Conservation (phyloP, 75 land plant genomes). For the Pinus taeda region DNA sequence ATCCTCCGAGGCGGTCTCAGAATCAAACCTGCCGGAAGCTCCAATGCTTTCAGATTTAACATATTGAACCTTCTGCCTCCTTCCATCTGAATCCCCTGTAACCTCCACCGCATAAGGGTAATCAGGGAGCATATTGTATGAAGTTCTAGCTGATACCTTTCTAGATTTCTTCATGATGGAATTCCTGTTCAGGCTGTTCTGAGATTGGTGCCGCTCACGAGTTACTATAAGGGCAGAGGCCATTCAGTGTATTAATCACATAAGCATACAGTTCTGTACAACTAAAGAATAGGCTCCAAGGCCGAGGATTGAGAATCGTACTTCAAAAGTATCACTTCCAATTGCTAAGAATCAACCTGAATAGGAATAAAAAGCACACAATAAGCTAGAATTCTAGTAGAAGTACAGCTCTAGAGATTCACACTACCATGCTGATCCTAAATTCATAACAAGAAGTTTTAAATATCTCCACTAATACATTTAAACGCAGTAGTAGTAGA, state of each 20-base stretch:
- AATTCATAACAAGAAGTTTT: no score
- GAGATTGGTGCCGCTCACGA: not conserved
- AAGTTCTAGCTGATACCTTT: not conserved
- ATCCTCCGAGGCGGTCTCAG: conserved; percentile 24
- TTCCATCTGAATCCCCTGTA: conserved; percentile 37
- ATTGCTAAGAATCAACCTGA: no score
- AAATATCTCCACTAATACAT: no score
- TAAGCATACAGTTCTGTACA: no score
- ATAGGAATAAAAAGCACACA: no score
- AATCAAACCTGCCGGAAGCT: conserved; percentile 38
- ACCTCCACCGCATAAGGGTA: conserved; percentile 18
- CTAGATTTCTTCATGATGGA: conserved; percentile 1
- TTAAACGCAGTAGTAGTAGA: no score
- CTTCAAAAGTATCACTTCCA: no score
- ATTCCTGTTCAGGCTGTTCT: not conserved
- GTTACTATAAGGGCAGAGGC: not conserved
- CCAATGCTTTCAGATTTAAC: conserved; percentile 20
- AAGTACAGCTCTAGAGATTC: no score
- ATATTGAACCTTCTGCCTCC: not conserved
- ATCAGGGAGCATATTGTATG: conserved; percentile 16
- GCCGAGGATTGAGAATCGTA: not conserved
- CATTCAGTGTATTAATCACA: not conserved
- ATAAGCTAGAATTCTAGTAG: no score
- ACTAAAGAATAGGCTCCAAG: not conserved
- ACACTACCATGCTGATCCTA: no score